Evolutionary conservation across 345 rosid genomes (phyloP), one percentile per base, ranked within the genome.

Genomic region (Eucalyptus decipiens): DNA sequence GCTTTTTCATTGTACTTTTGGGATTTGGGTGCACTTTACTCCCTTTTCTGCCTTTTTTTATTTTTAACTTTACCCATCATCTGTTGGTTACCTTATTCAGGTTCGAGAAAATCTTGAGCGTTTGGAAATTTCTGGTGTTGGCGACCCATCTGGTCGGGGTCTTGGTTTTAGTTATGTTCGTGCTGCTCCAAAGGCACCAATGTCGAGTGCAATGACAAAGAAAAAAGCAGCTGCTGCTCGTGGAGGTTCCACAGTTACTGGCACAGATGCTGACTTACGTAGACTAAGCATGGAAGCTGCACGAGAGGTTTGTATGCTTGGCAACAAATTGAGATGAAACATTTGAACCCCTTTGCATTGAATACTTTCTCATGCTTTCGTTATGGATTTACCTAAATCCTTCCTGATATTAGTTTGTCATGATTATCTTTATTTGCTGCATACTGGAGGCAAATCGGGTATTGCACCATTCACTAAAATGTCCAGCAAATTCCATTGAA

Each of bases 241-340:
- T 88, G 99, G 98, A 90, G 97, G 96, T 90, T 92, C 99, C 89
- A 95, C 96, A 58, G 98, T 98, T 52, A 97, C 99, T 87, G 99
- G 99, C 85, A 97, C 99, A 87, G 99, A 98, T 96, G 99, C 99
- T 89, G 99, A 98, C 92, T 96, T 98, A 88, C 99, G 99, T 85
- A 95, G 99, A 92, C 91, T 98, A 92, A 98, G 99, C 93, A 97
- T 98, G 99, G 99, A 98, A 92, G 99, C 99, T 90, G 99, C 99
- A 90, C 94, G 99, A 87, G 99, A 97, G 97, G 99, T 98, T 88
- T 85, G 91, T 83, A 72, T 86, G 87, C 42, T 76, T 76, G 85
- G 85, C 4, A 26, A 76, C 85, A 76, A 37, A 76, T 76, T 76
- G 85, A 21, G 85, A 76, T 40, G 47, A 76, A 76, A 26, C 85